Evolutionary conservation across 129 eudicot genomes (phyloP).

Genomic region (Lactuca sativa): DNA sequence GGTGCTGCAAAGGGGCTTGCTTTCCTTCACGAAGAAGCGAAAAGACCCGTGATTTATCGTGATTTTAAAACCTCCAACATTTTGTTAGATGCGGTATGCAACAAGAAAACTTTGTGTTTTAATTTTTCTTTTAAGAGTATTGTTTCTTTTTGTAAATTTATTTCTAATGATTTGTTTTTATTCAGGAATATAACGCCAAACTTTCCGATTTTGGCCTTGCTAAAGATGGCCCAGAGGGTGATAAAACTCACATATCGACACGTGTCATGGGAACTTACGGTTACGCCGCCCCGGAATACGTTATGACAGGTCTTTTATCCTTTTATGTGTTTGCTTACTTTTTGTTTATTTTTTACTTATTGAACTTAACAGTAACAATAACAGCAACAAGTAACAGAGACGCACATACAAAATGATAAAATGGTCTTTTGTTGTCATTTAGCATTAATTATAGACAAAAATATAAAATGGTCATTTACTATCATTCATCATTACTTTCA

Average conservation of each 20-base stretch:
- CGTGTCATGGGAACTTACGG: constrained; percentile 99
- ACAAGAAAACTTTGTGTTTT: background rate
- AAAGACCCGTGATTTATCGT: constrained; percentile 89
- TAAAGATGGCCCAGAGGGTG: constrained; percentile 97
- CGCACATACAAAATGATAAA: too few species aligned
- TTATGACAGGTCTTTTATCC: constrained; percentile 67
- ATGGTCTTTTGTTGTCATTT: background rate
- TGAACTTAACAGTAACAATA: too few species aligned
- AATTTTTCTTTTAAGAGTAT: background rate
- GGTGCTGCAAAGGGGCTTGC: constrained; percentile 98
- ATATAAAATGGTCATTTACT: background rate
- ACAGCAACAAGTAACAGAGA: too few species aligned
- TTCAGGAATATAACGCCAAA: constrained; percentile 92
- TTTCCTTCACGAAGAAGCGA: constrained; percentile 95
- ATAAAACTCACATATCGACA: constrained; percentile 92
- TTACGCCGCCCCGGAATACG: constrained; percentile 94
- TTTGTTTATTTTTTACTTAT: too few species aligned
- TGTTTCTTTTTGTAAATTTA: background rate
- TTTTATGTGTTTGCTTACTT: background rate
- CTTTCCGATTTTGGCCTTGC: constrained; percentile 98
- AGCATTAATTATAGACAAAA: too few species aligned
- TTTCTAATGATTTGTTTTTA: constrained; percentile 6
- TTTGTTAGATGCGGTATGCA: constrained; percentile 83
- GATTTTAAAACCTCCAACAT: constrained; percentile 95
- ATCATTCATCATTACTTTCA: background rate